phyloP scores from a whole-genome alignment of 805 yeast genomes.

The Wickerhamiella galacta region DNA sequence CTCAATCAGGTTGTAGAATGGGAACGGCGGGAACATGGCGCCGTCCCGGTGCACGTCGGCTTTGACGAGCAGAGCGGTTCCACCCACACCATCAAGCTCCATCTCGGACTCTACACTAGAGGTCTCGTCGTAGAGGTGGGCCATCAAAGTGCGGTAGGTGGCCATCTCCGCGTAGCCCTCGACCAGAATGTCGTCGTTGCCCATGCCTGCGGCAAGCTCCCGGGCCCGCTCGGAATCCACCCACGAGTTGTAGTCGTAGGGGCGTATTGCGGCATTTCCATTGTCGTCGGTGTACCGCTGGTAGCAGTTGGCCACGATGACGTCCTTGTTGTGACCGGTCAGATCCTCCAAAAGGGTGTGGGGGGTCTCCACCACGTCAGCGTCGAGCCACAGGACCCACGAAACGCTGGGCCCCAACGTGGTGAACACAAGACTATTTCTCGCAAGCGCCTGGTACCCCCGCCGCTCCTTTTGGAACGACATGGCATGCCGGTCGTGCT shows the following conservation, averaged over 20 bases:
- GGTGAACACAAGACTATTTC: slow-evolving; percentile 81
- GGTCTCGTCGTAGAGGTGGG: slow-evolving; percentile 53
- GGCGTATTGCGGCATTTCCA: slow-evolving; percentile 47
- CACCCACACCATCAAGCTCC: slow-evolving; percentile 94
- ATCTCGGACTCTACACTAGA: slow-evolving; percentile 55
- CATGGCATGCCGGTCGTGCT: slow-evolving; percentile 81
- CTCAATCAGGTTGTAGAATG: slow-evolving; percentile 91
- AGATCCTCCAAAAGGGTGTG: slow-evolving; percentile 69
- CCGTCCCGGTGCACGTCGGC: slow-evolving; percentile 99
- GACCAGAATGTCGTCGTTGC: slow-evolving; percentile 80
- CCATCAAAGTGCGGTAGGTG: slow-evolving; percentile 91
- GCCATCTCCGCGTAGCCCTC: slow-evolving; percentile 92
- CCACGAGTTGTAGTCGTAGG: slow-evolving; percentile 97
- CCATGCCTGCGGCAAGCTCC: slow-evolving; percentile 51
- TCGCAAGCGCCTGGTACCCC: slow-evolving; percentile 78
- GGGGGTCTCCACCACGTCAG: slow-evolving; percentile 87
- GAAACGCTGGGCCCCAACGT: slow-evolving; percentile 77
- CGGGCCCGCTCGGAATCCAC: slow-evolving; percentile 51
- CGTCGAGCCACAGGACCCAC: slow-evolving; percentile 95
- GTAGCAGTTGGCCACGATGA: slow-evolving; percentile 82
- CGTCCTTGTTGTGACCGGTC: slow-evolving; percentile 70
- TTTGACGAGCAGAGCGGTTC: slow-evolving; percentile 88
- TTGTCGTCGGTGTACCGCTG: slow-evolving; percentile 59
- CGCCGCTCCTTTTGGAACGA: slow-evolving; percentile 79
- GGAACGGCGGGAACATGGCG: slow-evolving; percentile 98